phyloP scores from a whole-genome alignment of 2,329 filamentous ascomycete species.

The Phoma sp. region DNA sequence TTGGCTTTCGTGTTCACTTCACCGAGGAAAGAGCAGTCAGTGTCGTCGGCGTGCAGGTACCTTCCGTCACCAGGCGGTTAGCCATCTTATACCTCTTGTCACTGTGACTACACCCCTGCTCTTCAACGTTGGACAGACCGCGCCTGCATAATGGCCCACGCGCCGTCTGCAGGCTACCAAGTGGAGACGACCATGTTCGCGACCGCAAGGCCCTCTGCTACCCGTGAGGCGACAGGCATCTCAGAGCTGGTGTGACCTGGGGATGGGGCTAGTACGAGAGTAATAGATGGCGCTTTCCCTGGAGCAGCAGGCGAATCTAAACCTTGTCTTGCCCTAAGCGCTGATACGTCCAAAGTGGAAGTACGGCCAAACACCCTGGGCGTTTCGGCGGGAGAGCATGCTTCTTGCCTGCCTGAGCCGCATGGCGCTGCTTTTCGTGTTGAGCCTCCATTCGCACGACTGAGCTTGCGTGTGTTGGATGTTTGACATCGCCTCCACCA shows the following conservation, averaged over 20 bases:
- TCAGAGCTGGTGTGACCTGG: constrained; percentile 21
- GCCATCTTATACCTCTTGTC: constrained; percentile 37
- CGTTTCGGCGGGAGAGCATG: constrained; percentile 28
- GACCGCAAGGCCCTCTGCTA: constrained; percentile 22
- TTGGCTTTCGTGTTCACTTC: constrained; percentile 1
- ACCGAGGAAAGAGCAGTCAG: constrained; percentile 23
- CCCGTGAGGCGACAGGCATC: constrained; percentile 22
- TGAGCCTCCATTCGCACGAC: constrained; percentile 39
- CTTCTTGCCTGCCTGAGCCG: constrained; percentile 34
- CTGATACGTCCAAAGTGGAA: constrained; percentile 36
- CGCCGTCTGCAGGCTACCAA: constrained; percentile 38
- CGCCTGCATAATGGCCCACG: constrained; percentile 31
- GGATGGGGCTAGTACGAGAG: constrained; percentile 38
- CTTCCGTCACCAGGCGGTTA: constrained; percentile 21
- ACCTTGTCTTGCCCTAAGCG: constrained; percentile 34
- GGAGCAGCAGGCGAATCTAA: constrained; percentile 28
- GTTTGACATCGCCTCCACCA: constrained; percentile 27
- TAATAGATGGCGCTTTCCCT: constrained; percentile 33
- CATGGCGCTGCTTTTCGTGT: constrained; percentile 36
- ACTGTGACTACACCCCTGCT: constrained; percentile 26
- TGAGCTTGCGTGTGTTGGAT: constrained; percentile 21
- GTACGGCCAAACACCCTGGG: constrained; percentile 29
- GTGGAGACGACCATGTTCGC: constrained; percentile 28
- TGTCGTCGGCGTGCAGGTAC: constrained; percentile 22
- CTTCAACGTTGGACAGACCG: constrained; percentile 37